Percentiles rank a stretch among this genome's conserved stretches.
Conservation (phyloP, 352 stramenopile species). For the Albugo laibachii region DNA sequence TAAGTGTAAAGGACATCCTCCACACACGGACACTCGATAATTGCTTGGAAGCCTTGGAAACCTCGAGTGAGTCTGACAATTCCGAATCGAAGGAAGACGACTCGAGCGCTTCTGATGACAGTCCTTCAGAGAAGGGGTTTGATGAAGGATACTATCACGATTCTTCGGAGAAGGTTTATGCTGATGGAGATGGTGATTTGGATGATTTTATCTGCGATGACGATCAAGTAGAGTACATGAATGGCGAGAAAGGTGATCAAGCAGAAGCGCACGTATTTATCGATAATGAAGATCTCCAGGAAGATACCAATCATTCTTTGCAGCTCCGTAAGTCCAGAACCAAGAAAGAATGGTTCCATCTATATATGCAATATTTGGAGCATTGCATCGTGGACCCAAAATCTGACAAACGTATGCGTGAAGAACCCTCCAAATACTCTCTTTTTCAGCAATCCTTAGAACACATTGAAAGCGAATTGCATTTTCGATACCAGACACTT, state of each 20-base stretch:
- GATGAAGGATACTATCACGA: too few relatives aligned
- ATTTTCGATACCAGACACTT: slow-evolving; percentile 42
- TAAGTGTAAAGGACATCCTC: too few relatives aligned
- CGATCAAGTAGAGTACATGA: slow-evolving; percentile 74
- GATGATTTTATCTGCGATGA: slow-evolving; percentile 66
- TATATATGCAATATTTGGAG: slow-evolving; percentile 70
- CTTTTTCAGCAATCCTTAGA: background rate
- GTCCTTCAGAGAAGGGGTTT: too few relatives aligned
- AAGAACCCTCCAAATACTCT: background rate
- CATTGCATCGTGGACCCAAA: slow-evolving; percentile 18
- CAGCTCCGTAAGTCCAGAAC: slow-evolving; percentile 29
- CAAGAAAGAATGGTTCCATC: slow-evolving; percentile 57
- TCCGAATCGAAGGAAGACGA: too few relatives aligned
- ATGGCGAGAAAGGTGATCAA: slow-evolving; percentile 14
- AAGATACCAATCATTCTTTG: slow-evolving; percentile 17
- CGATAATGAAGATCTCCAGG: slow-evolving; percentile 17
- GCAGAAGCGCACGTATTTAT: slow-evolving; percentile 54
- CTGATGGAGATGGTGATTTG: slow-evolving; percentile 38
- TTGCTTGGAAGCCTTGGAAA: too few relatives aligned
- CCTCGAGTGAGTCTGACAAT: too few relatives aligned
- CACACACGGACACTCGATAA: too few relatives aligned
- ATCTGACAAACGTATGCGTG: background rate
- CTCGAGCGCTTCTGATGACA: too few relatives aligned
- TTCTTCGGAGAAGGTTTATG: slow-evolving; percentile 14
- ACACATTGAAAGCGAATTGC: slow-evolving; percentile 55